A percentile compares a stretch with the other conserved stretches of the same genome.
phyloP scores from a whole-genome alignment of 164 flowering plant genomes.

The Stephania japonica region DNA sequence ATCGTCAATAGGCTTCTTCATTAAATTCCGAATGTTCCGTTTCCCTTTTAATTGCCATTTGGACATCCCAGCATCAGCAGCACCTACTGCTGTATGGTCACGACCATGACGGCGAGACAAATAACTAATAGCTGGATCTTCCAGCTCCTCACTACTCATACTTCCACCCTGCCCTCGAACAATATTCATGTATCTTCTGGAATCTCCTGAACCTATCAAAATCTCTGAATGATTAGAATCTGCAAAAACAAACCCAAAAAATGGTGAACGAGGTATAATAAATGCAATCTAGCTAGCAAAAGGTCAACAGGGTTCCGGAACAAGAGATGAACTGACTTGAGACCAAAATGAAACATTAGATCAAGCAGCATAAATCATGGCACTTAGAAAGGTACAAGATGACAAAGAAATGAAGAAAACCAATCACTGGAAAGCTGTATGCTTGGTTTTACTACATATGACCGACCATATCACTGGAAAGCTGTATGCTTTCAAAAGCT shows the following conservation, averaged over 20 bases:
- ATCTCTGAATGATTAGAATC: slow-evolving; percentile 32
- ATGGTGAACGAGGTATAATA: not conserved
- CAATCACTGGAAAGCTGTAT: not conserved
- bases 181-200: slow-evolving; percentile 24
- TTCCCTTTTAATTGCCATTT: slow-evolving; percentile 91
- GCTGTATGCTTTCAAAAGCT: too few species aligned
- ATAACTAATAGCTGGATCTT: slow-evolving; percentile 37
- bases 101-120: slow-evolving; percentile 33
- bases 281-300: not conserved
- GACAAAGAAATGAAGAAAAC: not conserved
- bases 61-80: slow-evolving; percentile 51
- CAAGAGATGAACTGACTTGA: not conserved
- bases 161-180: slow-evolving; percentile 33
- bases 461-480: too few species aligned
- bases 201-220: slow-evolving; percentile 25
- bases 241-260: slow-evolving; percentile 18
- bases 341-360: not conserved
- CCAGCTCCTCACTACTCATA: slow-evolving; percentile 50
- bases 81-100: slow-evolving; percentile 26
- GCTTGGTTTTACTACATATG: not conserved
- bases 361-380: not conserved
- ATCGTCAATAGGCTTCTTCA: slow-evolving; percentile 34
- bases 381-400: not conserved
- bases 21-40: slow-evolving; percentile 59
- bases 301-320: not conserved